Base-by-base conservation (phyloP, 306 rosid genomes). In the Alnus glutinosa region DNA sequence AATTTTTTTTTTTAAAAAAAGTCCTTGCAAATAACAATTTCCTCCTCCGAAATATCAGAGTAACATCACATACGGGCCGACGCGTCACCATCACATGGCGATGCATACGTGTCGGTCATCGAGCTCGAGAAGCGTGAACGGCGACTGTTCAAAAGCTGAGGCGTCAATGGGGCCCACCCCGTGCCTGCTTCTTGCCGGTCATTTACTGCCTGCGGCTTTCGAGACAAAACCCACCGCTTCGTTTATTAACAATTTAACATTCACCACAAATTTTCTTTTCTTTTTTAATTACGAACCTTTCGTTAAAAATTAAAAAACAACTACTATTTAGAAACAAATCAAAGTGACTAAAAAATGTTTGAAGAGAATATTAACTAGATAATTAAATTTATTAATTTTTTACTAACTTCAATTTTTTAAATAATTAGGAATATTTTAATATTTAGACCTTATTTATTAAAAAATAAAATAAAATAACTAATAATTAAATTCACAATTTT, bases 101-200 rank as follows among this genome's bases (percentile, higher is more conserved):
- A 14, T 18, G 63, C 14, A 69, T 73, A 75, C 77, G 67, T 81
- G 76, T 19, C 61, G 55, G 72, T 55, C 16, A 9, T 42, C 0
- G 9, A 42, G 49, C 39, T 55, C 36, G 73, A 70, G 6, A 70
- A 49, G n/a, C 48, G 57, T 69, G 34, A 70, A 49, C 77, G 73
- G 76, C 72, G 51, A 34, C 72, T 75, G 57, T 75, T 80, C 19
- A 58, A 36, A 61, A 9, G 23, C 37, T 23, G 49, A n/a, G 39
- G 55, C 47, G 63, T 73, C 19, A 37, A 61, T 4, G 47, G 82
- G 75, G 52, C 79, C 76, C 72, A 77, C 70, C 68, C 46, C 9
- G 48, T 8, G 0, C 28, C 28, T 23, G 28, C 28, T 23, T 44
- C 55, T 1, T 12, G 55, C 77, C 12, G 15, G 6, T 9, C 63